phyloP scores from a whole-genome alignment of 768 basidiomycete genomes.

The Ramaria rubella region DNA sequence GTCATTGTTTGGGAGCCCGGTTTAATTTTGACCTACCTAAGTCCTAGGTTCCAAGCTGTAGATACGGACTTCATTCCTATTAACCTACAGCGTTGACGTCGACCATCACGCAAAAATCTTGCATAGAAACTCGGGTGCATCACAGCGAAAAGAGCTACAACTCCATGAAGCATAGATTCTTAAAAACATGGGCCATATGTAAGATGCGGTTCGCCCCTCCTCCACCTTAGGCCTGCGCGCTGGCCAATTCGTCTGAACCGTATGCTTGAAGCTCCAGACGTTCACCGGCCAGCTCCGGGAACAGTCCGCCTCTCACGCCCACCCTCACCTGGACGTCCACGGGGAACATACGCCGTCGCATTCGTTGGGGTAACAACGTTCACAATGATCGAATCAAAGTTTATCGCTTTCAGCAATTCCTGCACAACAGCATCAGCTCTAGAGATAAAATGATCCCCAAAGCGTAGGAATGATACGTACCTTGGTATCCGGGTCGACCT shows the following conservation, averaged over 20 bases:
- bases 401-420: conserved; percentile 86
- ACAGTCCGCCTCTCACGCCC: conserved; percentile 60
- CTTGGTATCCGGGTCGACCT: conserved; percentile 92
- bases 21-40: no score
- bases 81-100: no score
- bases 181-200: not conserved
- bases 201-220: not conserved
- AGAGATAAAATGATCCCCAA: not conserved
- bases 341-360: conserved; percentile 51
- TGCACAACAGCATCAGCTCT: conserved; percentile 31
- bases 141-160: not conserved
- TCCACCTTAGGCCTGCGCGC: no score
- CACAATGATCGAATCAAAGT: conserved; percentile 89
- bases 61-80: no score
- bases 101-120: no score
- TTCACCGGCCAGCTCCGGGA: conserved; percentile 64
- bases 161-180: conserved; percentile 1
- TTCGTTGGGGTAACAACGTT: conserved; percentile 59
- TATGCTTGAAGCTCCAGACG: not conserved
- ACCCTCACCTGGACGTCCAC: conserved; percentile 49
- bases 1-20: no score
- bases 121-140: not conserved
- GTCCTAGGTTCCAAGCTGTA: no score
- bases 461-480: conserved; percentile 32
- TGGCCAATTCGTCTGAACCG: no score